phyloP scores from a whole-genome alignment of 768 basidiomycete species.

The Pulveroboletus sp. region DNA sequence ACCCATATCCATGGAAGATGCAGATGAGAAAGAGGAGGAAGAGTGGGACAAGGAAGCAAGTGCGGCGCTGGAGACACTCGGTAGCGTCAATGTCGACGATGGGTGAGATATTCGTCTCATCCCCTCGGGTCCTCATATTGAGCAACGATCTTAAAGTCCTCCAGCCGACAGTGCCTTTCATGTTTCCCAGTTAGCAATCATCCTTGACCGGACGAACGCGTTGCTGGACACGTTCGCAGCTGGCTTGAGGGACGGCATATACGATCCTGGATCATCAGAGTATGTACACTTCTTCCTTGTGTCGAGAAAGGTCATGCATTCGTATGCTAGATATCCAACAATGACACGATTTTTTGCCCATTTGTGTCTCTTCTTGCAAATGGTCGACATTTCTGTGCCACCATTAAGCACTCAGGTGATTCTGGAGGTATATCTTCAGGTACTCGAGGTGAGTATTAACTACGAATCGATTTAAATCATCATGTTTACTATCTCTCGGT shows the following conservation, averaged over 20 bases:
- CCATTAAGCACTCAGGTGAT: constrained; percentile 74
- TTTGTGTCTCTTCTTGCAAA: constrained; percentile 80
- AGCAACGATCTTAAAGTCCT: constrained; percentile 34
- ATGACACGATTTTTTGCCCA: constrained; percentile 92
- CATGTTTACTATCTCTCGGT: neutral
- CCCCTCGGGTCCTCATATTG: neutral
- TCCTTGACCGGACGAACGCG: constrained; percentile 61
- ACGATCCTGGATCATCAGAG: constrained; percentile 50
- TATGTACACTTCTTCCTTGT: constrained; percentile 32
- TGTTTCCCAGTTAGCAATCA: constrained; percentile 74
- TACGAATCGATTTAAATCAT: neutral
- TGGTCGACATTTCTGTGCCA: constrained; percentile 73
- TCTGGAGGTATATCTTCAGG: constrained; percentile 81
- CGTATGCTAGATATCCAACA: constrained; percentile 49
- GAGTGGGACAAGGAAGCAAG: constrained; percentile 67
- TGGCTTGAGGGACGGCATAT: constrained; percentile 49
- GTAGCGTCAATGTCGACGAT: constrained; percentile 54
- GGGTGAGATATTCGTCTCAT: constrained; percentile 42
- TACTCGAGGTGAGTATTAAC: constrained; percentile 62
- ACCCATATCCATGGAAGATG: constrained; percentile 19
- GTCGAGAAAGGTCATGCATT: neutral
- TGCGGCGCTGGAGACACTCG: constrained; percentile 51
- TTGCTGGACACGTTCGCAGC: constrained; percentile 67
- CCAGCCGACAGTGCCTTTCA: constrained; percentile 74
- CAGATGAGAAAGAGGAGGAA: constrained; percentile 40